These are phyloP conservation scores for Xylaria scruposa DNA, from an alignment of 495 filamentous ascomycete species.

Conservation along the genomic window DNA sequence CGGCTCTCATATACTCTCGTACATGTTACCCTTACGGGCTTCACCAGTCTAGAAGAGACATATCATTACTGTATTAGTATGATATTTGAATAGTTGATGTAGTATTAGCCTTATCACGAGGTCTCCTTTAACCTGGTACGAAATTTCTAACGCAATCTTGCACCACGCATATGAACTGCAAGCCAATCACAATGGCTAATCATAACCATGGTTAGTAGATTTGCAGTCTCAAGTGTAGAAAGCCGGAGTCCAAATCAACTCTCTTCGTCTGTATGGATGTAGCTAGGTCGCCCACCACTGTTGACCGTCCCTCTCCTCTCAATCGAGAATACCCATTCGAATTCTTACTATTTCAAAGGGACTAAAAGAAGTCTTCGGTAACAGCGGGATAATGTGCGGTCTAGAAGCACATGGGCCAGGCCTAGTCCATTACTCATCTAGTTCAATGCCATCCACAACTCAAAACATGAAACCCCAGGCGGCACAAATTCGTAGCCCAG, in stretches of 20 bases:
- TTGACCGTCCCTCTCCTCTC: background rate
- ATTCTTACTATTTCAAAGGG: background rate
- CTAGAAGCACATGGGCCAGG: background rate
- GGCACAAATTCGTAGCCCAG: background rate
- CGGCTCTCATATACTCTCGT: background rate
- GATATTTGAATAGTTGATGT: slow-evolving; percentile 5
- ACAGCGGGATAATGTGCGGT: background rate
- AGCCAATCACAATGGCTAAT: background rate
- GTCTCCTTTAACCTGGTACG: background rate
- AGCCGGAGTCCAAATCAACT: background rate
- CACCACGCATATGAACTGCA: background rate
- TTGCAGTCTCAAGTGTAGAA: background rate
- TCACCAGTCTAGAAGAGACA: background rate
- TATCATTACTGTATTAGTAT: background rate
- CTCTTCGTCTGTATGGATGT: background rate
- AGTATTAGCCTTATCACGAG: background rate
- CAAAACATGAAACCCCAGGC: background rate
- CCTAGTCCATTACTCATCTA: background rate
- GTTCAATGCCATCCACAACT: background rate
- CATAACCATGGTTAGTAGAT: background rate
- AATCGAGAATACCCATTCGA: background rate
- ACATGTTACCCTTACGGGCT: slow-evolving; percentile 1
- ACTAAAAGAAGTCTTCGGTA: background rate
- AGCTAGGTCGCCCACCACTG: background rate
- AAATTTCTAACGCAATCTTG: background rate